These are phyloP conservation scores for Catenaria anguillulae DNA, from an alignment of 371 early-diverging fungal species.

Conservation along the genomic window DNA sequence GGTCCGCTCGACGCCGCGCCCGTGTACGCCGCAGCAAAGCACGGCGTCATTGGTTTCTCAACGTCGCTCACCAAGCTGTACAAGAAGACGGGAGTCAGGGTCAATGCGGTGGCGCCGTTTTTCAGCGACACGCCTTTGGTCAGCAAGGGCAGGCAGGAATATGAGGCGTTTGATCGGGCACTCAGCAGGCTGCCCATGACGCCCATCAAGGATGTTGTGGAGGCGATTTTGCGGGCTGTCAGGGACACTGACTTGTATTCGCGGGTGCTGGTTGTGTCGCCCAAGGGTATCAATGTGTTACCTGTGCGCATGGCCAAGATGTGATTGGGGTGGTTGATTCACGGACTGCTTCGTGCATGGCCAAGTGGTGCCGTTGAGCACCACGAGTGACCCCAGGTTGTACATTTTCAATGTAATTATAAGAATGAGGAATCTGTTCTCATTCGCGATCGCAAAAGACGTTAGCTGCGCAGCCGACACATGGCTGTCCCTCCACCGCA, in stretches of 20 bases:
- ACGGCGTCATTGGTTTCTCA: constrained; percentile 52
- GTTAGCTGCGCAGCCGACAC: too few relatives aligned
- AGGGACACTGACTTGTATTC: not conserved
- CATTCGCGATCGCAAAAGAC: too few relatives aligned
- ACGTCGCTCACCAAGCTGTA: constrained; percentile 32
- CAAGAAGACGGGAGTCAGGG: constrained; percentile 34
- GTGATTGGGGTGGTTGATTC: too few relatives aligned
- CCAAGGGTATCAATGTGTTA: not conserved
- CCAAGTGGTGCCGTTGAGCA: too few relatives aligned
- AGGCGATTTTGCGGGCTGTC: not conserved
- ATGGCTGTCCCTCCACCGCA: too few relatives aligned
- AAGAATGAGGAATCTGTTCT: too few relatives aligned
- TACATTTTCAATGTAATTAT: too few relatives aligned
- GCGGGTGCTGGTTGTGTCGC: not conserved
- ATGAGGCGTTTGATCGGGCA: constrained; percentile 14
- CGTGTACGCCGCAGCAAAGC: constrained; percentile 64
- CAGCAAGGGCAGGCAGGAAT: constrained; percentile 4
- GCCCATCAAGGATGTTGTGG: not conserved
- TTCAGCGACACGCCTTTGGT: constrained; percentile 44
- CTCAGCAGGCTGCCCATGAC: constrained; percentile 12
- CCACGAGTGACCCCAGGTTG: too few relatives aligned
- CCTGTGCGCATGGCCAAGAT: not conserved
- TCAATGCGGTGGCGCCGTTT: constrained; percentile 63
- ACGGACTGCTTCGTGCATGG: too few relatives aligned
- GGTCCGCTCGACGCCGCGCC: constrained; percentile 28